Base-by-base conservation (phyloP, 345 rosid genomes). In the Cardamine resedifolia region DNA sequence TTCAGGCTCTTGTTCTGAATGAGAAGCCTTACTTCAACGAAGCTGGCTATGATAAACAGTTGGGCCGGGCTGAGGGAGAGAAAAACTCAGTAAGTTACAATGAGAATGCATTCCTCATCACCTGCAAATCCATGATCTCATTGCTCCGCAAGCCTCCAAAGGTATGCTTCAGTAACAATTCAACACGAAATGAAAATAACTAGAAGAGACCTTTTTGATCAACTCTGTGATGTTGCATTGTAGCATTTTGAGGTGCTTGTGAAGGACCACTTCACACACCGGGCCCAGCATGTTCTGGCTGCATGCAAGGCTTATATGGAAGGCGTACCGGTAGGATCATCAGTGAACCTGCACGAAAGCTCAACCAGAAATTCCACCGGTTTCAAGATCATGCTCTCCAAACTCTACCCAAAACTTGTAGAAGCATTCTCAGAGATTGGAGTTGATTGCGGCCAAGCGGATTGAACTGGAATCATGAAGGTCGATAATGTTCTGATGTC, bases 1-100 rank as follows among this genome's bases (percentile, higher is more conserved):
- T 95, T 57, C 99, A 95, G 73, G 96, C 96, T 48, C 96, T 95
- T 14, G 99, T 95, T 81, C 91, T 95, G n/a, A 95, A 95, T 64
- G 96, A 90, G 66, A 88, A 88, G 71, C 99, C 99, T 16, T 95
- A 95, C 77, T 95, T 91, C 80, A 95, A 95, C 11, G 97, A 95
- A 80, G 97, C 99, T 48, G 97, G 99, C 34, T 91, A 85, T 16
- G 96, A 95, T 71, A 83, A 79, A 72, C 99, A 90, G 71, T 44
- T 89, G 20, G 99, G 99, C 34, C 80, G 83, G 81, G 81, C 81
- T 0, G 97, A 95, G 66, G 99, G 97, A 71, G 99, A 95, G 88
- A 87, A 81, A 68, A 95, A 95, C 83, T 95, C 99, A 0, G 75
- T 85, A 33, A 82, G 89, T 76, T 91, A 95, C 75, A 95, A 91